A percentile compares a stretch with the other conserved stretches of the same genome.
phyloP scores from a whole-genome alignment of 2,329 filamentous ascomycete species.

The Epichloe sibirici region DNA sequence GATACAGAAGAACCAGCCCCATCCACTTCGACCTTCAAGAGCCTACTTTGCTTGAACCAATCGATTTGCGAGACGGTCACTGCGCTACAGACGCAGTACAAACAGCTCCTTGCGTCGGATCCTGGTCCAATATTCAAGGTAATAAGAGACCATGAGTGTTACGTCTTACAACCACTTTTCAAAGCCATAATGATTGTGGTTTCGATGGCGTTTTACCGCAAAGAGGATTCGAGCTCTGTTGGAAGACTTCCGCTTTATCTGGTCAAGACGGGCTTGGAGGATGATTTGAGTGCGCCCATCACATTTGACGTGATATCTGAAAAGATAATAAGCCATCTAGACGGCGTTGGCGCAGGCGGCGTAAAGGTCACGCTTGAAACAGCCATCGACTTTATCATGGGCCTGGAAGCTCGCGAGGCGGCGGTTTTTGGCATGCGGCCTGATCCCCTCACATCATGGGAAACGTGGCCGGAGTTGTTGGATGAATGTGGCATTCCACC shows the following conservation, averaged over 20 bases:
- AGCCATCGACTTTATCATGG: conserved; percentile 7
- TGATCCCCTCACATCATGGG: neutral
- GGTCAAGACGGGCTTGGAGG: conserved; percentile 2
- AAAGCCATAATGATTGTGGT: neutral
- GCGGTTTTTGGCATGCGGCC: conserved; percentile 2
- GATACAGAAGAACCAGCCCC: neutral
- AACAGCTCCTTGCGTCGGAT: neutral
- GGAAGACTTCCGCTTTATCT: neutral
- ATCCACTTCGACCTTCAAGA: neutral
- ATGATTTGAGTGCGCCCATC: conserved; percentile 7
- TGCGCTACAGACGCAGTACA: neutral
- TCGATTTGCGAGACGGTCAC: neutral
- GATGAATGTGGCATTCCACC: neutral
- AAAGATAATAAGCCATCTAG: neutral
- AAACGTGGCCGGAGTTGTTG: neutral
- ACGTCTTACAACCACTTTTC: neutral
- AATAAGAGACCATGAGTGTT: neutral
- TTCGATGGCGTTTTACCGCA: neutral
- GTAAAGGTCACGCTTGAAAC: conserved; percentile 4
- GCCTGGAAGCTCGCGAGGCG: conserved; percentile 6
- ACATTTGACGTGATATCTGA: conserved; percentile 5
- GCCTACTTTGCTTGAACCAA: conserved; percentile 1
- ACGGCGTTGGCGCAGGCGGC: neutral
- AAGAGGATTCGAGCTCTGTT: neutral
- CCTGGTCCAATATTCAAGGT: no score